Evolutionary conservation across 768 basidiomycete species (phyloP), one percentile per base, ranked within the genome.

Genomic region (Lyophyllum shimeji): DNA sequence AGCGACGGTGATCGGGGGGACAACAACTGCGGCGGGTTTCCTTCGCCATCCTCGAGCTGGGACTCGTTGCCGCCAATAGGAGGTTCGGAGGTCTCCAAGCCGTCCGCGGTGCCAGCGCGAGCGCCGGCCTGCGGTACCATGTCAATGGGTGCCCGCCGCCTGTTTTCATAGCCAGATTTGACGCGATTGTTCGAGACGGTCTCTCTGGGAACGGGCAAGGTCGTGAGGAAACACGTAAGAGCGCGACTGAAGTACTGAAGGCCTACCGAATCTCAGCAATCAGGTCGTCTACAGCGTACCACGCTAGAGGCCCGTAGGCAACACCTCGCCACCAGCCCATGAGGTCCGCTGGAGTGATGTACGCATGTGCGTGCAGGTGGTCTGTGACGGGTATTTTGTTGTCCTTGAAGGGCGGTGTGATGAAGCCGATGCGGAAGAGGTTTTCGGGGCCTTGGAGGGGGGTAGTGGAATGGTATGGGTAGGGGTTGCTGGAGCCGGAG

Each of bases 131-230:
- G 71, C 1, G 89, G 89, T 7, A 93, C 85, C 63, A 69, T 70
- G 70, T 90, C 88, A 57, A 93, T 92, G 39, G 90, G 89, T 8
- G 86, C 84, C 48, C 65, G 64, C 3, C 60, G 60, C 23, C 88
- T 81, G 55, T 82, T 80, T 51, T 77, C 71, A 60, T 89, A 82
- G 20, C 89, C 89, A 7, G 90, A 90, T 67, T 90, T 91, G 67
- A 94, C 74, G 40, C 90, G 85, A 70, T 94, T 93, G 66, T 93
- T 94, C 13, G 89, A 85, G 2, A 86, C 84, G 18, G 84, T 81
- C 71, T 93, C 90, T 46, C 91, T 93, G 71, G 39, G 7, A 40
- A 40, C 39, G 39, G 29, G 39, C 17, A 47, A 44, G 47, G 25
- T 52, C 31, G 56, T 52, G 33, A 39, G 54, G 59, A 52, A 39